Evolutionary conservation across 345 rosid genomes (phyloP), one percentile per base, ranked within the genome.

Genomic region (Eucalyptus shirleyi): DNA sequence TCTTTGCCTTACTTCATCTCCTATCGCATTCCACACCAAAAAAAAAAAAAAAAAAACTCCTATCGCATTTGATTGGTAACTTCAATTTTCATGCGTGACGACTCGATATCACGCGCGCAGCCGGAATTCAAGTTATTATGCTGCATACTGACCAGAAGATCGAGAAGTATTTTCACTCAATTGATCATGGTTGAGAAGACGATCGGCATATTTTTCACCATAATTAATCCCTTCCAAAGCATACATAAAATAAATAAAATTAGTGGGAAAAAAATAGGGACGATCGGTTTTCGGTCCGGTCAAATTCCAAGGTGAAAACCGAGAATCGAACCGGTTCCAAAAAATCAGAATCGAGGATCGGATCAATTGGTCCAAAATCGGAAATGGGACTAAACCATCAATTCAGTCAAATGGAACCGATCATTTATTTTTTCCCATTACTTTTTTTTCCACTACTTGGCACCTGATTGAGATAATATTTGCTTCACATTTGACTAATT

Each of bases 331-430:
- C 11, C 0, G 0, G 26, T 53, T 53, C 59, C 11, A 53, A 53
- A 53, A 53, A 53, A 8, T 19, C 26, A 3, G 0, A 21, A 8
- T 0, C 2, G 0, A 21, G 11, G 26, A 53, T 0, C 2, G 2
- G 11, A 53, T 53, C 26, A 53, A 21, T 53, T 53, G 59, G 59
- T 53, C 59, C 11, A 53, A 53, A 4, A 53, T 53, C 11, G 2
- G 1, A 53, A 53, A 21, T 21, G 1, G 2, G 26, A 21, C 0
- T 19, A 0, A 53, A 53, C 26, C 26, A 53, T 53, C 59, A 53
- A 4, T 53, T 53, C 1, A 5, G 0, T 53, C 26, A 1, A 3
- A 53, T 53, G 59, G 11, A 53, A 8, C 11, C 0, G 1, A 53
- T 53, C 2, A 53, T 11, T 53, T 53, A 53, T 53, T 53, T 53